Conservation (phyloP, 148 eudicot species). For the Rhododendron kiyosumense region DNA sequence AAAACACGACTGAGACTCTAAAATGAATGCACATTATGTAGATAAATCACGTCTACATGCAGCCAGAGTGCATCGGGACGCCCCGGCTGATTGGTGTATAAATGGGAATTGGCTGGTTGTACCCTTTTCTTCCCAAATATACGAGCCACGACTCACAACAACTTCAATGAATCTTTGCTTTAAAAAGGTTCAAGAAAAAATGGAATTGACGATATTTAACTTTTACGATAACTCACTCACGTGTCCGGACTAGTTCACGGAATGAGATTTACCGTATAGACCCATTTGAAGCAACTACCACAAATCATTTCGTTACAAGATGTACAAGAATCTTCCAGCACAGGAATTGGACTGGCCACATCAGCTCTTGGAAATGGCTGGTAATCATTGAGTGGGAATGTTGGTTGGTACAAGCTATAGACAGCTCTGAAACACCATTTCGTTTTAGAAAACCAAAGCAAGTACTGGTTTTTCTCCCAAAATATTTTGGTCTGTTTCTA, state of each 20-base stretch:
- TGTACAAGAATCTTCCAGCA: neutral
- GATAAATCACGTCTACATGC: neutral
- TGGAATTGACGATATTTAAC: neutral
- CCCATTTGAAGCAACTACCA: neutral
- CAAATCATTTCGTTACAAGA: neutral
- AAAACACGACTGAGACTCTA: neutral
- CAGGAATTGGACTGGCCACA: neutral
- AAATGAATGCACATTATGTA: neutral
- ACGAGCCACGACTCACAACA: neutral
- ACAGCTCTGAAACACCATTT: neutral
- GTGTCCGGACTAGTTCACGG: no score
- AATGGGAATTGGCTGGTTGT: neutral
- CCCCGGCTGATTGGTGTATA: neutral
- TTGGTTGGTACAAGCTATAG: neutral
- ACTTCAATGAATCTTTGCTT: neutral
- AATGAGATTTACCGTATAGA: neutral
- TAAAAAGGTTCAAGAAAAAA: neutral
- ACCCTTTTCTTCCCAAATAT: neutral
- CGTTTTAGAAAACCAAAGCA: neutral
- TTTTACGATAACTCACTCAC: no score
- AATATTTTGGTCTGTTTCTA: no score
- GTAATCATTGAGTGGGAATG: neutral
- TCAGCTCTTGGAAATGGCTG: neutral
- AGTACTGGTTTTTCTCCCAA: neutral
- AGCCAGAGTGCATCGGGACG: neutral